A percentile compares a stretch with the other conserved stretches of the same genome.
phyloP scores from a whole-genome alignment of 1,139 yeast species.

The Candida sp. region DNA sequence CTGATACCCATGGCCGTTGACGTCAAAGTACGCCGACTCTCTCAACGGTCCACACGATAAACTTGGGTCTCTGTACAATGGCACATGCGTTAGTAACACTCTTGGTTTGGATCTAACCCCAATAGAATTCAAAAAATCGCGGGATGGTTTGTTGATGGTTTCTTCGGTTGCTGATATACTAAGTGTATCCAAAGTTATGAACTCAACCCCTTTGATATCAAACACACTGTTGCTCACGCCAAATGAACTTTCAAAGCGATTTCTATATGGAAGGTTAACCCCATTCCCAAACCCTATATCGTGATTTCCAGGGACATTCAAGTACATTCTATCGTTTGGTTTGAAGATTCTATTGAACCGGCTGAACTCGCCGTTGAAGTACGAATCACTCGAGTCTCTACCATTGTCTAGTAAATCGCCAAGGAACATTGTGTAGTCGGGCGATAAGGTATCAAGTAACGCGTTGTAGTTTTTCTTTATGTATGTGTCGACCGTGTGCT shows the following conservation, averaged over 20 bases:
- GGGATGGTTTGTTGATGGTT: conserved; percentile 30
- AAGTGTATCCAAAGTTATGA: conserved; percentile 48
- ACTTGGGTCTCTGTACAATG: conserved; percentile 44
- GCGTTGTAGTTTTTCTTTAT: conserved; percentile 49
- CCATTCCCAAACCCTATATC: conserved; percentile 60
- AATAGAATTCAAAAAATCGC: conserved; percentile 25
- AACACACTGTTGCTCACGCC: conserved; percentile 41
- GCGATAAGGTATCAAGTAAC: conserved; percentile 37
- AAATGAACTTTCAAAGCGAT: conserved; percentile 41
- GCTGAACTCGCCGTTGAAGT: conserved; percentile 37
- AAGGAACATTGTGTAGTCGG: conserved; percentile 50
- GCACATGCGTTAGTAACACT: conserved; percentile 53
- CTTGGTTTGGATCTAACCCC: conserved; percentile 27
- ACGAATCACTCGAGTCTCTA: conserved; percentile 41
- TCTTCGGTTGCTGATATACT: conserved; percentile 41
- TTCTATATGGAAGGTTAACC: conserved; percentile 39
- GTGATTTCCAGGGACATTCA: conserved; percentile 57
- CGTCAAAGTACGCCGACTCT: conserved; percentile 29
- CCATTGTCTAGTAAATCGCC: conserved; percentile 64
- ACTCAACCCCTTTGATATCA: conserved; percentile 43
- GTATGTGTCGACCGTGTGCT: conserved; percentile 55
- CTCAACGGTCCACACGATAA: conserved; percentile 49
- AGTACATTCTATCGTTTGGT: conserved; percentile 3
- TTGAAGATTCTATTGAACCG: conserved; percentile 47
- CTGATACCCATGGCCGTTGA: conserved; percentile 49